Conservation (phyloP, 352 stramenopile genomes). For the Globisporangium irregulare region DNA sequence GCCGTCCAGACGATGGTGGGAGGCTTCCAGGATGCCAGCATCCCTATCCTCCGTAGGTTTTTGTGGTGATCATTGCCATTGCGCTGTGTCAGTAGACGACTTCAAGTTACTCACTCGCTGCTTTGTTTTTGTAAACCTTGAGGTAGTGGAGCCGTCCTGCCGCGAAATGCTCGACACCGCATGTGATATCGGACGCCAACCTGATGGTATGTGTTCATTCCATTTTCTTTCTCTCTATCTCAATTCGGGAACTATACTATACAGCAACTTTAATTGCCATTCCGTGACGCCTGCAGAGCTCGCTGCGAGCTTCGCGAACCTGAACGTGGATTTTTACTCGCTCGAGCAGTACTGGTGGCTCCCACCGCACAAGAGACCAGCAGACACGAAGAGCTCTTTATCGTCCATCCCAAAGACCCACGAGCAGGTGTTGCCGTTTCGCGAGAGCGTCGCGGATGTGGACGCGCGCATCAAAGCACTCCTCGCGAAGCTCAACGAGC, state of each 20-base stretch:
- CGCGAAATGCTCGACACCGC: slow-evolving; percentile 85
- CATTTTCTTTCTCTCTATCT: neutral
- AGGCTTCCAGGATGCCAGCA: slow-evolving; percentile 47
- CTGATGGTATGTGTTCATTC: slow-evolving; percentile 23
- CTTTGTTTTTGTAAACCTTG: neutral
- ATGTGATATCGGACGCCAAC: slow-evolving; percentile 73
- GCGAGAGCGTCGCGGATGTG: slow-evolving; percentile 54
- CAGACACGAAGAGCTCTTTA: slow-evolving; percentile 18
- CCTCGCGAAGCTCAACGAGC: slow-evolving; percentile 39
- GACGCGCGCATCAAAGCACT: slow-evolving; percentile 70
- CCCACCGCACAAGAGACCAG: slow-evolving; percentile 28
- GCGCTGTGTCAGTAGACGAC: neutral
- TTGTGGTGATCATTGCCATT: neutral
- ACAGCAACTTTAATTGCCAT: neutral
- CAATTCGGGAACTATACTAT: no score
- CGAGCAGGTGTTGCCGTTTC: slow-evolving; percentile 52
- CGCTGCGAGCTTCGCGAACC: slow-evolving; percentile 29
- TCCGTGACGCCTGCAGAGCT: slow-evolving; percentile 22
- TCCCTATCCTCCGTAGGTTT: slow-evolving; percentile 53
- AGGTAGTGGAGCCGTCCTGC: slow-evolving; percentile 63
- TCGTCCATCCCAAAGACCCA: slow-evolving; percentile 21
- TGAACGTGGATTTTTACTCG: slow-evolving; percentile 39
- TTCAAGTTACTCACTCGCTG: neutral
- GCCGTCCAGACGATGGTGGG: slow-evolving; percentile 77
- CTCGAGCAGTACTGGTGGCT: slow-evolving; percentile 72